Evolutionary conservation across 106 monocot species (phyloP).

Genomic region (Triglochin maritima): DNA sequence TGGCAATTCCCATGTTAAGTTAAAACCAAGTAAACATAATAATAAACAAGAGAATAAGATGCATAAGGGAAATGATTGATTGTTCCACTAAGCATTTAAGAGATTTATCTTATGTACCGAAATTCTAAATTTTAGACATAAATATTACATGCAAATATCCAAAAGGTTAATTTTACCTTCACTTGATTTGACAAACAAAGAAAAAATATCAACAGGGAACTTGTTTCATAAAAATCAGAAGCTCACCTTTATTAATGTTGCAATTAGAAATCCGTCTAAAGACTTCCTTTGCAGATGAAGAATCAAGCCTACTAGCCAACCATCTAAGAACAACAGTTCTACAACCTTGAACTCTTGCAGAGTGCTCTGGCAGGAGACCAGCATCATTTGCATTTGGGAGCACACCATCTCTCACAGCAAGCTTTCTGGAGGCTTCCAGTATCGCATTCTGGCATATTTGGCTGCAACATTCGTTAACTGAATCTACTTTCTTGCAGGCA

Average conservation of each 20-base stretch:
- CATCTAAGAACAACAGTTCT: constrained; percentile 83
- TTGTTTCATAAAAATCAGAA: background rate
- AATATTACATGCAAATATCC: too few species aligned
- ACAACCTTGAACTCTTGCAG: constrained; percentile 49
- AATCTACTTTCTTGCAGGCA: constrained; percentile 78
- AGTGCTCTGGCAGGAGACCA: constrained; percentile 11
- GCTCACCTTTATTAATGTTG: constrained; percentile 80
- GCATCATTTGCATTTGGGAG: constrained; percentile 26
- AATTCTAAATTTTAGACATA: too few species aligned
- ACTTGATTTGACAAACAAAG: background rate
- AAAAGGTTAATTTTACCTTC: too few species aligned
- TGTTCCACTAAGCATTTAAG: too few species aligned
- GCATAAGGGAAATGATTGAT: too few species aligned
- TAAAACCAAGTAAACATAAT: too few species aligned
- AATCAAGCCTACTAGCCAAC: constrained; percentile 67
- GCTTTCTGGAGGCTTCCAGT: constrained; percentile 54
- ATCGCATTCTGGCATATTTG: constrained; percentile 89
- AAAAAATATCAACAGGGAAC: background rate
- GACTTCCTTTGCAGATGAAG: constrained; percentile 52
- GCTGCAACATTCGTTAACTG: constrained; percentile 92
- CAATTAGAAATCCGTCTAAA: constrained; percentile 93
- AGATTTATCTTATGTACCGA: too few species aligned
- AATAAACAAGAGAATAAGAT: too few species aligned
- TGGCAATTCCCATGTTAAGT: too few species aligned
- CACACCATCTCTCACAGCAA: constrained; percentile 42